Percentiles rank a stretch among this genome's conserved stretches.
phyloP scores from a whole-genome alignment of 306 rosid genomes.

The Glycine tomentella region DNA sequence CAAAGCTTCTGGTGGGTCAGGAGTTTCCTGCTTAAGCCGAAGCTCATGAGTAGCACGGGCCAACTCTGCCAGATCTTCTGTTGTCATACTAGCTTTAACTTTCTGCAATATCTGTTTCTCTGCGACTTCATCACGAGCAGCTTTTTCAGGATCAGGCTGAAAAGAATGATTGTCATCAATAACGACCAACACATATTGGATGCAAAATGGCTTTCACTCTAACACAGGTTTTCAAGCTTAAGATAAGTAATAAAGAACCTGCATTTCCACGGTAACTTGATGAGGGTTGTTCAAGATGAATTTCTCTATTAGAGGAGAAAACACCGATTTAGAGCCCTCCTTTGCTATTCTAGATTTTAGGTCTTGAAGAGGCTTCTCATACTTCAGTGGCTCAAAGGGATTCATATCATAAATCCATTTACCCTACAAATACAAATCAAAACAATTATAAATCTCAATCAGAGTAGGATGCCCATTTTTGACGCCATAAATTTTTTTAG shows the following conservation, averaged over 20 bases:
- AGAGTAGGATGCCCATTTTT: conserved; percentile 22
- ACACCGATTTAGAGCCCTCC: conserved; percentile 90
- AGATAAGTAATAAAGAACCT: conserved; percentile 60
- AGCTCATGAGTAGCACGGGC: conserved; percentile 88
- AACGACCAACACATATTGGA: conserved; percentile 38
- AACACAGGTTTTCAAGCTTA: conserved; percentile 18
- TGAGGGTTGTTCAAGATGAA: conserved; percentile 87
- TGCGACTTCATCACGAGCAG: conserved; percentile 81
- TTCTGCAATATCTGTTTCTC: conserved; percentile 80
- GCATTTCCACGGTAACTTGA: conserved; percentile 92
- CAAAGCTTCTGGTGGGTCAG: conserved; percentile 96
- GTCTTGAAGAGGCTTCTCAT: conserved; percentile 87
- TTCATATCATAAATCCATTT: conserved; percentile 99
- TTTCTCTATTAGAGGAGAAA: conserved; percentile 90
- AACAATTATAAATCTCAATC: conserved; percentile 35
- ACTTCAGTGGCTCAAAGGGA: conserved; percentile 95
- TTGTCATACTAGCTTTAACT: conserved; percentile 83
- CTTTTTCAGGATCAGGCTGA: conserved; percentile 96
- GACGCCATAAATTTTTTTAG: conserved; percentile 26
- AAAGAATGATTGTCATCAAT: conserved; percentile 40
- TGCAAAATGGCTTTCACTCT: conserved; percentile 35
- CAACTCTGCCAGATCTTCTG: conserved; percentile 89
- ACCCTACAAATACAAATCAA: conserved; percentile 64
- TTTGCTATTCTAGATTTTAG: conserved; percentile 84
- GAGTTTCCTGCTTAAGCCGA: conserved; percentile 90